Percentiles rank a stretch among this genome's conserved stretches.
Evolutionary conservation across 2,329 filamentous ascomycete species (phyloP).

Genomic region (Hyphodiscus sp.): DNA sequence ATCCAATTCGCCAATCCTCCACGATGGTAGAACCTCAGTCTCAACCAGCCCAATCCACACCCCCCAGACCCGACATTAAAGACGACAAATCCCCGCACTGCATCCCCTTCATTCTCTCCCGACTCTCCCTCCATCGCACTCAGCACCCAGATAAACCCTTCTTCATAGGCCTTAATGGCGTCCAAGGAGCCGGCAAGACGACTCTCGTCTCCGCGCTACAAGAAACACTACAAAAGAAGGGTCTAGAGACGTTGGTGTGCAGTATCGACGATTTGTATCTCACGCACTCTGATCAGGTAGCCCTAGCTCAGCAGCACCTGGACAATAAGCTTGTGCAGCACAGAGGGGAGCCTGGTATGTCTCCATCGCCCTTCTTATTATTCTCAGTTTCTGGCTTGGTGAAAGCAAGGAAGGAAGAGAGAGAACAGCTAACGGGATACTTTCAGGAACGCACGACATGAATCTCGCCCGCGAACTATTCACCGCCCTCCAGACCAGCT

Average conservation of each 20-base stretch:
- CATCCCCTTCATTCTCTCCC: constrained; percentile 67
- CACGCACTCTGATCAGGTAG: constrained; percentile 48
- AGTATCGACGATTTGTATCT: constrained; percentile 69
- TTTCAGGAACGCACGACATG: constrained; percentile 53
- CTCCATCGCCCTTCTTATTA: background rate
- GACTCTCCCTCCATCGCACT: constrained; percentile 44
- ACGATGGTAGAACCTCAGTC: background rate
- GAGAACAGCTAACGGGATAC: background rate
- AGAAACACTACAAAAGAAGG: constrained; percentile 44
- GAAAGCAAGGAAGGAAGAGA: too few relatives aligned
- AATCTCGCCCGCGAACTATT: constrained; percentile 49
- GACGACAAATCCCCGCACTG: constrained; percentile 76
- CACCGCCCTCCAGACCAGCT: constrained; percentile 40
- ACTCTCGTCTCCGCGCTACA: constrained; percentile 68
- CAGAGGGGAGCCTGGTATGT: constrained; percentile 54
- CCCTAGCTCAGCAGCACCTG: constrained; percentile 45
- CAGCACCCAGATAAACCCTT: constrained; percentile 49
- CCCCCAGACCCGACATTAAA: constrained; percentile 38
- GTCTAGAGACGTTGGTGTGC: constrained; percentile 49
- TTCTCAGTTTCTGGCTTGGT: background rate
- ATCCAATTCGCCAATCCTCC: background rate
- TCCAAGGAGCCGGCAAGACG: constrained; percentile 90
- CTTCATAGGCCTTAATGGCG: constrained; percentile 81
- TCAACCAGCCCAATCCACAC: background rate
- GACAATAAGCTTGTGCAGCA: constrained; percentile 57